Evolutionary conservation across 2,329 filamentous ascomycete species (phyloP).

Genomic region (Annulohypoxylon truncatum): DNA sequence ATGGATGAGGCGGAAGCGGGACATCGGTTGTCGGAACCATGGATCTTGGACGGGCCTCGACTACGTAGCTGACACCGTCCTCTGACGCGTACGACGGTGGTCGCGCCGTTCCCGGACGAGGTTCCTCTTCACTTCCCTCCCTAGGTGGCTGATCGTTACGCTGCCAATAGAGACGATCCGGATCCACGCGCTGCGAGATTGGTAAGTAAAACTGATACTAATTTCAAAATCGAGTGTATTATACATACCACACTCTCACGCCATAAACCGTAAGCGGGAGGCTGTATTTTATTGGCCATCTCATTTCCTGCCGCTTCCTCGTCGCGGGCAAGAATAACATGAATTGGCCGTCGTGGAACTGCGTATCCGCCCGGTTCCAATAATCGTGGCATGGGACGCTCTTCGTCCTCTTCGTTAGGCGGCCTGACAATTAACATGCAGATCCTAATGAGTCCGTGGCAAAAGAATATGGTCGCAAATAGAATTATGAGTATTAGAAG

Average conservation of each 20-base stretch:
- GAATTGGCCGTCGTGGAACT: slow-evolving; percentile 78
- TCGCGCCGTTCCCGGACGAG: slow-evolving; percentile 52
- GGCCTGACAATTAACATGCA: slow-evolving; percentile 72
- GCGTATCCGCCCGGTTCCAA: slow-evolving; percentile 72
- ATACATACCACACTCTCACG: slow-evolving; percentile 80
- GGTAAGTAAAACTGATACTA: slow-evolving; percentile 10
- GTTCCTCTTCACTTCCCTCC: slow-evolving; percentile 11
- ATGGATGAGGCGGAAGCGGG: slow-evolving; percentile 60
- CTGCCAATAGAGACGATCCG: slow-evolving; percentile 84
- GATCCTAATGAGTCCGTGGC: slow-evolving; percentile 79
- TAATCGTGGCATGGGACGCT: slow-evolving; percentile 46
- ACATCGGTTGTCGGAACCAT: slow-evolving; percentile 61
- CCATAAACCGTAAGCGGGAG: slow-evolving; percentile 89
- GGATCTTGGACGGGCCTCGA: slow-evolving; percentile 73
- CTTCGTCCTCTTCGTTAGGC: slow-evolving; percentile 50
- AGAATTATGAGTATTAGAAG: slow-evolving; percentile 83
- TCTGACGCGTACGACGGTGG: slow-evolving; percentile 83
- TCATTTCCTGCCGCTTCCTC: slow-evolving; percentile 73
- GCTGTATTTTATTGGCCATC: slow-evolving; percentile 68
- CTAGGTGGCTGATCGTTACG: slow-evolving; percentile 62
- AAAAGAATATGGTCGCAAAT: slow-evolving; percentile 80
- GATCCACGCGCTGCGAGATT: slow-evolving; percentile 73
- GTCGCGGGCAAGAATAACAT: slow-evolving; percentile 78
- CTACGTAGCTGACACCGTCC: slow-evolving; percentile 77
- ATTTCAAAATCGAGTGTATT: not conserved